Evolutionary conservation across 2,329 filamentous ascomycete species (phyloP).

Genomic region (Xylaria sp.): DNA sequence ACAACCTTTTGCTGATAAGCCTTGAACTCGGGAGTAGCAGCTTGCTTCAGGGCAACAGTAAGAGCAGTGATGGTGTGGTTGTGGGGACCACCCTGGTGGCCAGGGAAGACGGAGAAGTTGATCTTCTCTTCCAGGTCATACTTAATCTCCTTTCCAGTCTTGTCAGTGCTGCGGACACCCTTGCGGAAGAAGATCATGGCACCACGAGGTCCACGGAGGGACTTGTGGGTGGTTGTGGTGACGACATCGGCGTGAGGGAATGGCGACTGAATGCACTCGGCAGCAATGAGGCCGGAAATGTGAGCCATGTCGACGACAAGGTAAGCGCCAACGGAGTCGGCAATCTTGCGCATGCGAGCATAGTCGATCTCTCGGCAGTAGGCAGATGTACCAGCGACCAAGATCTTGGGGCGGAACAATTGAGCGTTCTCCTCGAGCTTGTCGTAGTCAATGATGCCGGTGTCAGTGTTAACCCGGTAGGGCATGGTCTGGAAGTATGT

Average conservation of each 20-base stretch:
- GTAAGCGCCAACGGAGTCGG: constrained; percentile 92
- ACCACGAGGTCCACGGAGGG: constrained; percentile 93
- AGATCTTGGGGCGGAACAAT: constrained; percentile 94
- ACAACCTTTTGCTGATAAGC: constrained; percentile 93
- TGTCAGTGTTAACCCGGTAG: constrained; percentile 89
- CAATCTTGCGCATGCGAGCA: constrained; percentile 93
- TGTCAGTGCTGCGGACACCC: constrained; percentile 91
- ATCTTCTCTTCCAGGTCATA: constrained; percentile 97
- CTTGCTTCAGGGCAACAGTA: constrained; percentile 94
- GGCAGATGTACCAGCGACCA: constrained; percentile 95
- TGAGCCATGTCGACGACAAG: constrained; percentile 98
- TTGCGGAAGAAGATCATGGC: constrained; percentile 99
- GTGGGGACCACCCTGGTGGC: constrained; percentile 97
- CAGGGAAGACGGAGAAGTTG: constrained; percentile 99
- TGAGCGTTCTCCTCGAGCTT: constrained; percentile 88
- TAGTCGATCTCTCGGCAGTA: constrained; percentile 99
- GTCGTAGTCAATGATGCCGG: constrained; percentile 97
- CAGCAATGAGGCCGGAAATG: constrained; percentile 95
- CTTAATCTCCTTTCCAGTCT: constrained; percentile 87
- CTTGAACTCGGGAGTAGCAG: constrained; percentile 89
- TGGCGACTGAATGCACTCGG: constrained; percentile 91
- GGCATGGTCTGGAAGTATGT: constrained; percentile 99
- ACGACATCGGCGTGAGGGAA: constrained; percentile 95
- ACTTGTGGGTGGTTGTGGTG: constrained; percentile 99
- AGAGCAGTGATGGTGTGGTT: constrained; percentile 99